Evolutionary conservation across 1,139 yeast species (phyloP), one percentile per base, ranked within the genome.

Genomic region (Protomyces macrosporus): DNA sequence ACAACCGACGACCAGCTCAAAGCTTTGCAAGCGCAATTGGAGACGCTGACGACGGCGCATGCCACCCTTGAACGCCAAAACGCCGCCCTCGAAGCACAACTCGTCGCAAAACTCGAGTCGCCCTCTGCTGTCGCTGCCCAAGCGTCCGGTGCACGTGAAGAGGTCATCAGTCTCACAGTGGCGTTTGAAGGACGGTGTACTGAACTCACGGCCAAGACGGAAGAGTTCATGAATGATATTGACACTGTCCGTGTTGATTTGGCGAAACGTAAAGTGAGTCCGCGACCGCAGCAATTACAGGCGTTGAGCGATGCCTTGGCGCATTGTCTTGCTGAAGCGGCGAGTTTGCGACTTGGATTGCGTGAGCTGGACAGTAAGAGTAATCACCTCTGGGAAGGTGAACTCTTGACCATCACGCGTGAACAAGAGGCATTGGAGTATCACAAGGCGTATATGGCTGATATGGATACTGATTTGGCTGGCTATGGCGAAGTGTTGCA

Each of bases 381-480:
- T 97, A 88, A 90, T 72, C 84, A 84, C 70, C 86, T 90, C 35
- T 93, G 98, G 98, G 97, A 91, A 73, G 79, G 86, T 4, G 97
- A 91, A 71, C 80, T 93, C 66, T 95, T 90, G 69, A 86, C 86
- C 54, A 95, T 93, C 32, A 88, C 96, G 67, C 96, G 90, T 70
- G 97, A 91, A 71, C 98, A 93, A 73, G 96, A 91, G 69, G 90
- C 90, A 72, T 84, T 91, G 75, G 88, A 88, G 67, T 80, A 90
- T 39, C 98, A 93, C 73, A 97, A 89, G 70, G 96, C 89, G 68
- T 81, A 93, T 67, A 83, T 91, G 3, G 82, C 80, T 45, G 96
- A 93, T 72, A 76, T 93, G 69, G 83, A 83, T 60, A 95, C 89
- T 67, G 98, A 93, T 75, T 76, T 93, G 54, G 82, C 81, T 33